Evolutionary conservation across 352 stramenopile species (phyloP).

Genomic region (Phytophthora megakarya): DNA sequence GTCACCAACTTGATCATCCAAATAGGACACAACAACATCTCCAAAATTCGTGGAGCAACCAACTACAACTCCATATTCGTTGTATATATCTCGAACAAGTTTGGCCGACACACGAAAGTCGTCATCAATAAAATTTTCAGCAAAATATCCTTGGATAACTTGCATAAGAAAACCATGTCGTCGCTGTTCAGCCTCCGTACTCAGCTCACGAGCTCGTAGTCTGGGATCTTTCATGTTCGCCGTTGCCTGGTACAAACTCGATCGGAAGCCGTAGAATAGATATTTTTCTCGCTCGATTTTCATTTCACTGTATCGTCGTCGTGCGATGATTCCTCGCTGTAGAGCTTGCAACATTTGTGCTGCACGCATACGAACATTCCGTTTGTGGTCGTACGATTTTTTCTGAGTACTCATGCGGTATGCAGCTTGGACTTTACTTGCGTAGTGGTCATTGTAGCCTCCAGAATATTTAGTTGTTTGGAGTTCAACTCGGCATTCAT

Average conservation of each 20-base stretch:
- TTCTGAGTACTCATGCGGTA: conserved; percentile 76
- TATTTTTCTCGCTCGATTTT: conserved; percentile 58
- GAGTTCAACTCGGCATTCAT: conserved; percentile 61
- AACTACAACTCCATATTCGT: conserved; percentile 68
- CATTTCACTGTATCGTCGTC: conserved; percentile 57
- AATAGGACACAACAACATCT: conserved; percentile 41
- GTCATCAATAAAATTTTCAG: conserved; percentile 40
- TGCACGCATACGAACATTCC: conserved; percentile 52
- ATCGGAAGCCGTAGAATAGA: conserved; percentile 71
- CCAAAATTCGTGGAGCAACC: conserved; percentile 59
- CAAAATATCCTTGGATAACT: conserved; percentile 59
- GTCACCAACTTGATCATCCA: conserved; percentile 21
- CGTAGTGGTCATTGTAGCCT: conserved; percentile 66
- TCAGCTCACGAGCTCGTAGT: conserved; percentile 40
- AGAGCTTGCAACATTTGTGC: conserved; percentile 69
- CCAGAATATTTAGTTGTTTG: conserved; percentile 62
- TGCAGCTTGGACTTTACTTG: conserved; percentile 70
- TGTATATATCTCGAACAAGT: conserved; percentile 50
- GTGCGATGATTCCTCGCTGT: conserved; percentile 65
- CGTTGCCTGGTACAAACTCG: conserved; percentile 54
- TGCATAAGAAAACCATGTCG: conserved; percentile 75
- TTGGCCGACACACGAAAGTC: conserved; percentile 43
- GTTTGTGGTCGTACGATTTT: conserved; percentile 52
- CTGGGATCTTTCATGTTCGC: conserved; percentile 49
- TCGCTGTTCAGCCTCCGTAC: conserved; percentile 43